These are phyloP conservation scores for Chlorella sp. DNA, from an alignment of 139 green algal genomes.

Conservation along the genomic window DNA sequence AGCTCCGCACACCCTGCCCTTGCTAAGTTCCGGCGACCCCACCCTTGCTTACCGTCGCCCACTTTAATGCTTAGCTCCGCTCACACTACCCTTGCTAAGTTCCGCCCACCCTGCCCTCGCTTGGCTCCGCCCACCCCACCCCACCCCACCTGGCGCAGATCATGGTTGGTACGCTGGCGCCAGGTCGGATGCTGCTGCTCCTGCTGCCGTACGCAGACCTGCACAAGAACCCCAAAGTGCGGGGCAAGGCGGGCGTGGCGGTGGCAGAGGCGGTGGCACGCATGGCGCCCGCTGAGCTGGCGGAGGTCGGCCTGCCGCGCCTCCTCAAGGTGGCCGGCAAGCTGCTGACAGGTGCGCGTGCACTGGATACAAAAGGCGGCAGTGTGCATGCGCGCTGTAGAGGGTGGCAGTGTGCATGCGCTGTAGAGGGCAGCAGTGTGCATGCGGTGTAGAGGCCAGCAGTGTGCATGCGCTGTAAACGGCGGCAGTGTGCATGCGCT, in stretches of 20 bases:
- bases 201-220: constrained; percentile 61
- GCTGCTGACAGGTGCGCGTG: constrained; percentile 47
- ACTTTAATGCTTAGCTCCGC: too few relatives aligned
- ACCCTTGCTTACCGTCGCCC: neutral
- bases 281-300: constrained; percentile 28
- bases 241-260: constrained; percentile 47
- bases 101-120: neutral
- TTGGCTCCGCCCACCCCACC: neutral
- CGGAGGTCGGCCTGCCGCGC: constrained; percentile 31
- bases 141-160: neutral
- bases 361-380: too few relatives aligned
- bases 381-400: too few relatives aligned
- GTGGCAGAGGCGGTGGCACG: constrained; percentile 20
- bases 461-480: too few relatives aligned
- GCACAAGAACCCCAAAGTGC: constrained; percentile 65
- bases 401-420: too few relatives aligned
- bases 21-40: neutral
- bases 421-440: too few relatives aligned
- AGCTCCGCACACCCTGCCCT: too few relatives aligned
- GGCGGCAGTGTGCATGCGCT: too few relatives aligned
- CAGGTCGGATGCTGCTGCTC: constrained; percentile 30
- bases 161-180: constrained; percentile 31
- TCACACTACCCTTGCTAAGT: neutral
- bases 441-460: too few relatives aligned
- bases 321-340: constrained; percentile 40